Percentiles rank a stretch among this genome's conserved stretches.
Evolutionary conservation across 2,329 filamentous ascomycete genomes (phyloP).

Genomic region (Monosporascus sp.): DNA sequence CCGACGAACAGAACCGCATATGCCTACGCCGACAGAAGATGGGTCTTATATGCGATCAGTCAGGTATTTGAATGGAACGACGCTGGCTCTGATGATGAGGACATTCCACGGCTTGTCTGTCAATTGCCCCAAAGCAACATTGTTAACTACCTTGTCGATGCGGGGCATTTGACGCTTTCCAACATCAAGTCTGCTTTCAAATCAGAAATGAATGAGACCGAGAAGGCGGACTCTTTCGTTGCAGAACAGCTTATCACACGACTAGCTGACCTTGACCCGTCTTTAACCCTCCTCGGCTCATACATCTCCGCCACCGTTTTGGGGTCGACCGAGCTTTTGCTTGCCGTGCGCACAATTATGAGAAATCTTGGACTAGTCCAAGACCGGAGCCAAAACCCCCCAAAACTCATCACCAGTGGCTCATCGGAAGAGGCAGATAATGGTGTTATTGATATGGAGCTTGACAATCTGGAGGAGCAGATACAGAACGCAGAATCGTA

Average conservation of each 20-base stretch:
- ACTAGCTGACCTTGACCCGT: conserved; percentile 61
- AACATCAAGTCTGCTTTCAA: conserved; percentile 57
- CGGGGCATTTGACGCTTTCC: conserved; percentile 55
- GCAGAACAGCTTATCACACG: conserved; percentile 59
- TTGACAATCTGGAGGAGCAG: conserved; percentile 59
- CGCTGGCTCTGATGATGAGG: conserved; percentile 37
- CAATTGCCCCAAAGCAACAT: conserved; percentile 49
- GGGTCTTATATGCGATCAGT: conserved; percentile 59
- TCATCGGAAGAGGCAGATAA: conserved; percentile 24
- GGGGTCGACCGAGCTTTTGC: conserved; percentile 60
- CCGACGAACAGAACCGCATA: conserved; percentile 39
- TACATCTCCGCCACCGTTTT: conserved; percentile 63
- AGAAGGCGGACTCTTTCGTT: conserved; percentile 42
- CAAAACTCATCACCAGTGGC: conserved; percentile 26
- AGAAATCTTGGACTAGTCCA: conserved; percentile 60
- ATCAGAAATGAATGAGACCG: conserved; percentile 37
- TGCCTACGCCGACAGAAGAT: conserved; percentile 57
- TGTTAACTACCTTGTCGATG: conserved; percentile 54
- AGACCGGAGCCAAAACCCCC: conserved; percentile 31
- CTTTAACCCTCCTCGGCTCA: conserved; percentile 60
- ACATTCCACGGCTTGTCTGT: conserved; percentile 33
- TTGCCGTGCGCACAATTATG: conserved; percentile 63
- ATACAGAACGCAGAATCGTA: conserved; percentile 65
- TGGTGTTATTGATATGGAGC: conserved; percentile 44
- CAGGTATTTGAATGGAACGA: conserved; percentile 55